phyloP scores from a whole-genome alignment of 345 rosid genomes.

The Euphorbia peplus region DNA sequence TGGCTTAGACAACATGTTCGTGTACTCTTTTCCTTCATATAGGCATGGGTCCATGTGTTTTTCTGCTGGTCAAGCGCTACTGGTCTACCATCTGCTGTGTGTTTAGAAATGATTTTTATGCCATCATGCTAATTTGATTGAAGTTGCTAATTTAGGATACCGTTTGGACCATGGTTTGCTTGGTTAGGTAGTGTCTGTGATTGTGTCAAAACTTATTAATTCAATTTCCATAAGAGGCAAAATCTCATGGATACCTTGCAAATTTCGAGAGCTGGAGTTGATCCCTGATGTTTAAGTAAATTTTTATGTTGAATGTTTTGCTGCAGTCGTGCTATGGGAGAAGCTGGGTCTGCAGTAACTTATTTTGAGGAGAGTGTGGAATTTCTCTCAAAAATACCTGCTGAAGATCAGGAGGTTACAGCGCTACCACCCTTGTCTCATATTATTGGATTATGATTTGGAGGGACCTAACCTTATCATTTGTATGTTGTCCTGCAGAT shows the following conservation, averaged over 20 bases:
- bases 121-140: neutral
- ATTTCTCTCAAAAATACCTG: constrained; percentile 65
- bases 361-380: constrained; percentile 91
- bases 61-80: neutral
- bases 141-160: neutral
- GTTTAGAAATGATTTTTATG: neutral
- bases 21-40: neutral
- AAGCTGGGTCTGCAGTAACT: constrained; percentile 62
- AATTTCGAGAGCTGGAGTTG: neutral
- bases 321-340: constrained; percentile 89
- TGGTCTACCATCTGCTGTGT: neutral
- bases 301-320: constrained; percentile 2
- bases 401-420: constrained; percentile 78
- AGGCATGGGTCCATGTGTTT: neutral
- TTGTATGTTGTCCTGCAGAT: constrained; percentile 42
- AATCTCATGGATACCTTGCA: neutral
- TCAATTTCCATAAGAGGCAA: neutral
- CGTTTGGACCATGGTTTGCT: neutral
- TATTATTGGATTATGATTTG: neutral
- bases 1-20: neutral
- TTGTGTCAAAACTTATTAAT: neutral
- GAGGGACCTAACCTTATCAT: neutral
- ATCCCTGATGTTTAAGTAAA: neutral
- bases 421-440: neutral
- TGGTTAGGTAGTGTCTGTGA: neutral